Conservation (phyloP, 768 basidiomycete genomes). For the Nidularia pulvinata region DNA sequence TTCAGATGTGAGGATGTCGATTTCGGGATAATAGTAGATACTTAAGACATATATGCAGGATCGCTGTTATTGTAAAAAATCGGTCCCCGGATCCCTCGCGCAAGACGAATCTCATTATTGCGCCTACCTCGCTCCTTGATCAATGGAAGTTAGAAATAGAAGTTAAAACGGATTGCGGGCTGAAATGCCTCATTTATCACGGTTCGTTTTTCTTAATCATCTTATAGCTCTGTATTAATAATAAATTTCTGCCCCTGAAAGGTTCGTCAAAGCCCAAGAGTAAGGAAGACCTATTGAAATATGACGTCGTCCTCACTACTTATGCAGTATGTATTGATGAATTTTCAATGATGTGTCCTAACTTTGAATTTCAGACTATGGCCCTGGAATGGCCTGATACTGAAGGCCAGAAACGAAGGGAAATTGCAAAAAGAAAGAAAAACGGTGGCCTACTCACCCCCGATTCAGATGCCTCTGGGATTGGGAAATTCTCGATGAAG, state of each 20-base stretch:
- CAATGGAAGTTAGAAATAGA: conserved; percentile 59
- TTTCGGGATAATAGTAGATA: not conserved
- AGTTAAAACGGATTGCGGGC: conserved; percentile 38
- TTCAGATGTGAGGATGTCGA: not conserved
- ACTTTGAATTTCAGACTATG: conserved; percentile 41
- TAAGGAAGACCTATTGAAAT: conserved; percentile 44
- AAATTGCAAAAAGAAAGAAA: not conserved
- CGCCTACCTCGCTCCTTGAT: conserved; percentile 57
- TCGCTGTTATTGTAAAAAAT: conserved; percentile 53
- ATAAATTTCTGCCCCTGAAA: conserved; percentile 21
- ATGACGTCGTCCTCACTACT: conserved; percentile 66
- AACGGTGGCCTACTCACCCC: no score
- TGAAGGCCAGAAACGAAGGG: conserved; percentile 19
- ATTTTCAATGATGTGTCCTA: not conserved
- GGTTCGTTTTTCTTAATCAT: conserved; percentile 18
- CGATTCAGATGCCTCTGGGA: no score
- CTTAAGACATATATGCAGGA: conserved; percentile 22
- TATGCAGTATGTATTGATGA: conserved; percentile 29
- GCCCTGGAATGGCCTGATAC: conserved; percentile 58
- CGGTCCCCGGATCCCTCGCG: conserved; percentile 38
- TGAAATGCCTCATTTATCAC: conserved; percentile 56
- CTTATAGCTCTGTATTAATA: not conserved
- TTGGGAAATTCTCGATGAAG: not conserved
- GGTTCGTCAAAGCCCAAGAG: conserved; percentile 38
- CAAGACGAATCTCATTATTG: conserved; percentile 62